Conservation (phyloP, 345 rosid genomes). For the Hirschfeldia incana region DNA sequence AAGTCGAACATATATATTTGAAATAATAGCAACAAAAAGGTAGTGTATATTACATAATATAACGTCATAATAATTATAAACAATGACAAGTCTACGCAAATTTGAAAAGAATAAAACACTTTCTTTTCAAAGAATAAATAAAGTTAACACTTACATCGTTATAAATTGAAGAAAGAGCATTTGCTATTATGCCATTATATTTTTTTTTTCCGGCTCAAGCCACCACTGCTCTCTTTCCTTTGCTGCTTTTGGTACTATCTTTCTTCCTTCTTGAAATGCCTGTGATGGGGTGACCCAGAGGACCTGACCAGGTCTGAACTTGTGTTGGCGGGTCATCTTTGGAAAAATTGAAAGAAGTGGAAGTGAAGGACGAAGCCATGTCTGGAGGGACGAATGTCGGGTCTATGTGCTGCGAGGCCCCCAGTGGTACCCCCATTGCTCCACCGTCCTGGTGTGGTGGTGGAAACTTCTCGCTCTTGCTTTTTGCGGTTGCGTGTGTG, state of each 20-base stretch:
- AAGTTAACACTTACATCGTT: constrained; percentile 26
- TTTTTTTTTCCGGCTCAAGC: constrained; percentile 21
- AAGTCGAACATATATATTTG: not conserved
- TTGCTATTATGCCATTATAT: not conserved
- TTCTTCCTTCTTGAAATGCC: constrained; percentile 36
- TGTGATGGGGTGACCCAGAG: constrained; percentile 53
- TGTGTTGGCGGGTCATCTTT: constrained; percentile 54
- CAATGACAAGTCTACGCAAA: constrained; percentile 33
- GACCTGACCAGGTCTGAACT: constrained; percentile 93
- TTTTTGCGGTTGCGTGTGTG: constrained; percentile 70
- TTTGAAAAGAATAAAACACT: constrained; percentile 35
- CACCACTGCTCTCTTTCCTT: constrained; percentile 38
- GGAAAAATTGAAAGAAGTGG: constrained; percentile 65
- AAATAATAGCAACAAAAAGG: not conserved
- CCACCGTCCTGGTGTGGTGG: constrained; percentile 99
- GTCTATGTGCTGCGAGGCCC: constrained; percentile 76
- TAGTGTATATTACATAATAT: not conserved
- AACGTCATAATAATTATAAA: constrained; percentile 30
- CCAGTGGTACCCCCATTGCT: constrained; percentile 74
- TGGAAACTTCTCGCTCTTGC: constrained; percentile 55
- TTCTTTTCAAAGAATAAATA: constrained; percentile 35
- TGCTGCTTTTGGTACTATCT: constrained; percentile 38
- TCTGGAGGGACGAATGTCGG: constrained; percentile 58
- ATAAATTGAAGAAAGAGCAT: constrained; percentile 7
- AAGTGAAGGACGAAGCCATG: constrained; percentile 55